Percentiles rank a stretch among this genome's conserved stretches.
Evolutionary conservation across 345 rosid genomes (phyloP).

Genomic region (Ailanthus altissimus): DNA sequence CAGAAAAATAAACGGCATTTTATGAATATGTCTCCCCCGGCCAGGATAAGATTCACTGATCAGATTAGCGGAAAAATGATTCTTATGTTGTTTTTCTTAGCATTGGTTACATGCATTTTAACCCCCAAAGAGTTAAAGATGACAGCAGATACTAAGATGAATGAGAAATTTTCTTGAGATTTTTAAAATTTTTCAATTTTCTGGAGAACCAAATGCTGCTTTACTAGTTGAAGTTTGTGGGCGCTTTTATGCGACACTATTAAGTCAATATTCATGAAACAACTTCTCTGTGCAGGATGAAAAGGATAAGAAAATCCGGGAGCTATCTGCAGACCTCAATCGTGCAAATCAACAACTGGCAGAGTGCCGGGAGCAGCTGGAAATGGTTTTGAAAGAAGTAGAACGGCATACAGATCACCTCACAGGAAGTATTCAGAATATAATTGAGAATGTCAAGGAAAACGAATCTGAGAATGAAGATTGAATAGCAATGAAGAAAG

Average conservation of each 20-base stretch:
- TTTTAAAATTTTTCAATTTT: not conserved
- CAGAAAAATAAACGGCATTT: not conserved
- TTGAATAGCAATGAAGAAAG: not conserved
- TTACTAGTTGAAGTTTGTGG: not conserved
- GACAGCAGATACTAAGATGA: not conserved
- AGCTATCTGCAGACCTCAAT: constrained; percentile 17
- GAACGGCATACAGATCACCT: constrained; percentile 12
- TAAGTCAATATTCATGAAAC: not conserved
- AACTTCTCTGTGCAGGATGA: constrained; percentile 5
- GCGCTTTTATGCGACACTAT: too few relatives aligned
- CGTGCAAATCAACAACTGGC: constrained; percentile 17
- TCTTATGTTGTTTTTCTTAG: too few relatives aligned
- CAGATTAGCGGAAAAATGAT: not conserved
- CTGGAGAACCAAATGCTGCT: not conserved
- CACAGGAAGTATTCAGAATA: not conserved
- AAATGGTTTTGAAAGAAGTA: constrained; percentile 14
- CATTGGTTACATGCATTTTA: not conserved
- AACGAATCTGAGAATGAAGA: constrained; percentile 1
- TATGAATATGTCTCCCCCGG: not conserved
- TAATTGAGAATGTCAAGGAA: constrained; percentile 7
- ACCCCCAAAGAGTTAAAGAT: not conserved
- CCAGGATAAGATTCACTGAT: not conserved
- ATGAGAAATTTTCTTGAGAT: not conserved
- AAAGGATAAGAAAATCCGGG: constrained; percentile 23
- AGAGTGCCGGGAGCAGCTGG: constrained; percentile 9